Evolutionary conservation across 306 rosid species (phyloP).

Genomic region (Mimosa bimucronata): DNA sequence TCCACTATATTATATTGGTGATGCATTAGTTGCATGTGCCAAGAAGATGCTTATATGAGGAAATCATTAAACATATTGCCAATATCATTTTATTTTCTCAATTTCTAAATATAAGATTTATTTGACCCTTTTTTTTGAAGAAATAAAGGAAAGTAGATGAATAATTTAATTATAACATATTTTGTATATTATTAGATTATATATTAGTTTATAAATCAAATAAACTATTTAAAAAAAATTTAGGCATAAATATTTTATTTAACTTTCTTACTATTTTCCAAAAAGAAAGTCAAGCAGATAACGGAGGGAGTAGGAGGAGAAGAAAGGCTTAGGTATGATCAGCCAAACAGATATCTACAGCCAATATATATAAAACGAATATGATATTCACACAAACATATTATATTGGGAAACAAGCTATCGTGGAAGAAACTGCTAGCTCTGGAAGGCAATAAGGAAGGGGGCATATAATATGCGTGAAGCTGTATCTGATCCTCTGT

Average conservation of each 20-base stretch:
- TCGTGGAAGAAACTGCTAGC: constrained; percentile 19
- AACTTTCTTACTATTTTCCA: too few species aligned
- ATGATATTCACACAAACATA: background rate
- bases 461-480: background rate
- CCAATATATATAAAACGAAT: background rate
- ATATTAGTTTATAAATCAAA: too few species aligned
- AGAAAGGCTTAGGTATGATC: background rate
- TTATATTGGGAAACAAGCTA: background rate
- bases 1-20: background rate
- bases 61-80: background rate
- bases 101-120: too few species aligned
- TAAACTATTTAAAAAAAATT: too few species aligned
- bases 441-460: background rate
- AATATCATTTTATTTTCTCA: too few species aligned
- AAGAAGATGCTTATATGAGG: background rate
- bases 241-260: too few species aligned
- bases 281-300: too few species aligned
- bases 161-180: too few species aligned
- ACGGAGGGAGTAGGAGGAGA: background rate
- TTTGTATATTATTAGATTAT: too few species aligned
- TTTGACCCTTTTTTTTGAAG: too few species aligned
- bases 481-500: too few species aligned
- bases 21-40: background rate
- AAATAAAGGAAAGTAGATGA: too few species aligned
- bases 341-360: background rate